phyloP scores from a whole-genome alignment of 306 rosid species.

The Parietaria judaica region DNA sequence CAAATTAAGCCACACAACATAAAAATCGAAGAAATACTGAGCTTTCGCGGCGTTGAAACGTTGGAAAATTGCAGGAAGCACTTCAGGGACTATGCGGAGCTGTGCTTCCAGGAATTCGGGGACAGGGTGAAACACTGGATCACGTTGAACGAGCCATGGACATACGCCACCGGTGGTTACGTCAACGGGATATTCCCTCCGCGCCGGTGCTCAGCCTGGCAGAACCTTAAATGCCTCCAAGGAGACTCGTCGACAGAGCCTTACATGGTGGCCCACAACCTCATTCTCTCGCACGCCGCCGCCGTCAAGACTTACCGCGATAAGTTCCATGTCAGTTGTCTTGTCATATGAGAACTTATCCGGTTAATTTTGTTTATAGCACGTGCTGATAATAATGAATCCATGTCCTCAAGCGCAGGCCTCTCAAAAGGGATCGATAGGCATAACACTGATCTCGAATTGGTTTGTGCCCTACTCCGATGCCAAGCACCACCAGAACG shows the following conservation, averaged over 20 bases:
- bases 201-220: constrained; percentile 38
- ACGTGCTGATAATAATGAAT: neutral
- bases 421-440: constrained; percentile 52
- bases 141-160: constrained; percentile 34
- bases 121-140: constrained; percentile 38
- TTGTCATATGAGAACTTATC: too few species aligned
- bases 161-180: constrained; percentile 21
- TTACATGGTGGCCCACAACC: constrained; percentile 48
- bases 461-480: constrained; percentile 44
- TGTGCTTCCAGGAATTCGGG: constrained; percentile 38
- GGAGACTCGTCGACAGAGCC: constrained; percentile 67
- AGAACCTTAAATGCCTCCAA: constrained; percentile 35
- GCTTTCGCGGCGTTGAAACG: too few species aligned
- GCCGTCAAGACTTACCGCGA: constrained; percentile 37
- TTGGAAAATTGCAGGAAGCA: constrained; percentile 10
- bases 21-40: too few species aligned
- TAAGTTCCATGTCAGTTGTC: constrained; percentile 47
- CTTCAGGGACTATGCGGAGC: constrained; percentile 25
- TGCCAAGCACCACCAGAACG: constrained; percentile 16
- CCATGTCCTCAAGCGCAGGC: too few species aligned
- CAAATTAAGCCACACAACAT: neutral
- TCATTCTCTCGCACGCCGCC: constrained; percentile 53
- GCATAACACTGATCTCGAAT: constrained; percentile 30
- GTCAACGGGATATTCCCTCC: constrained; percentile 20
- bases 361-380: too few species aligned